Evolutionary conservation across 1,284 basidiomycete species (phyloP).

Genomic region (Erythrobasidium hasegawianum): DNA sequence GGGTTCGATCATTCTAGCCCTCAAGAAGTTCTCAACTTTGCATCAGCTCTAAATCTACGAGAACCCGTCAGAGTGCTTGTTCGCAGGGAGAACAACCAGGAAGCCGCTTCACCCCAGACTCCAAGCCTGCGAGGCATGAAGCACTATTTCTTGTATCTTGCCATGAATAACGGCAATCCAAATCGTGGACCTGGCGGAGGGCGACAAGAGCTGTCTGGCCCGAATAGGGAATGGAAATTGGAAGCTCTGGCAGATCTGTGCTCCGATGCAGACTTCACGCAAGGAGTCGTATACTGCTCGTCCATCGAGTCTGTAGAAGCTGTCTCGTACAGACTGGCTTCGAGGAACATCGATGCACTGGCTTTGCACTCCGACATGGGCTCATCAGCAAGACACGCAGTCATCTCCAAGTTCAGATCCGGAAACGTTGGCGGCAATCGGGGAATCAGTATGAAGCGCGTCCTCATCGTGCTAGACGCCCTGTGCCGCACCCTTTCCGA

Average conservation of each 20-base stretch:
- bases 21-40: constrained; percentile 86
- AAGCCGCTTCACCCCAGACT: background rate
- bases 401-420: constrained; percentile 43
- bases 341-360: constrained; percentile 48
- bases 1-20: too few species aligned
- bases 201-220: constrained; percentile 28
- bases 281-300: constrained; percentile 58
- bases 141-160: constrained; percentile 72
- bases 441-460: constrained; percentile 37
- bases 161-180: constrained; percentile 31
- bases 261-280: constrained; percentile 66
- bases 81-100: constrained; percentile 78
- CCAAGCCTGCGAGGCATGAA: constrained; percentile 59
- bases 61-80: constrained; percentile 95
- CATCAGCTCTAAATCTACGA: constrained; percentile 77
- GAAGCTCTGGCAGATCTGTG: constrained; percentile 90
- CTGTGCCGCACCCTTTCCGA: constrained; percentile 41
- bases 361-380: constrained; percentile 45
- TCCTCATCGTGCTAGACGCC: constrained; percentile 44
- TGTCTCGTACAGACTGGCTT: constrained; percentile 49
- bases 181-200: constrained; percentile 37
- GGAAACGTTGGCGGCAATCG: constrained; percentile 25
- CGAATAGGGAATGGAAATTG: constrained; percentile 80
- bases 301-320: constrained; percentile 48
- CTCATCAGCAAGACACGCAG: constrained; percentile 35